phyloP scores from a whole-genome alignment of 768 basidiomycete genomes.

The Psilocybe azurescens region DNA sequence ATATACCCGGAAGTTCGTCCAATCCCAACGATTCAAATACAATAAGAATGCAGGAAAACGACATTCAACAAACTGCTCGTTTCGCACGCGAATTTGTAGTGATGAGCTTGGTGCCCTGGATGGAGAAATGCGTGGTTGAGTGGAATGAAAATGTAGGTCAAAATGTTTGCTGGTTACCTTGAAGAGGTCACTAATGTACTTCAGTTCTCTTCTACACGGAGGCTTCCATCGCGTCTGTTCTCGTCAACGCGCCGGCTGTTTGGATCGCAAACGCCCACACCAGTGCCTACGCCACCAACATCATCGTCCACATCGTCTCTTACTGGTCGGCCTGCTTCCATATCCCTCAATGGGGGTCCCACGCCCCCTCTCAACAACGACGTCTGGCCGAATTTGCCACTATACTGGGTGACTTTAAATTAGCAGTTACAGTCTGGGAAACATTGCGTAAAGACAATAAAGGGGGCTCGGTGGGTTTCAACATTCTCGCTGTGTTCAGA shows the following conservation, averaged over 20 bases:
- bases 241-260: slow-evolving; percentile 86
- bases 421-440: slow-evolving; percentile 88
- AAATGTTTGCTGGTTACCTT: neutral
- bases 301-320: slow-evolving; percentile 49
- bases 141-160: slow-evolving; percentile 85
- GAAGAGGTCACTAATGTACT: slow-evolving; percentile 5
- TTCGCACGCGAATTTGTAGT: slow-evolving; percentile 89
- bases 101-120: slow-evolving; percentile 93
- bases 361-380: slow-evolving; percentile 69
- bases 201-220: slow-evolving; percentile 74
- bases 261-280: slow-evolving; percentile 61
- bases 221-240: slow-evolving; percentile 85
- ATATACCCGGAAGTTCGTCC: slow-evolving; percentile 27
- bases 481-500: neutral
- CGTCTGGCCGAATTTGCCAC: slow-evolving; percentile 97
- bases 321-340: slow-evolving; percentile 42
- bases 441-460: slow-evolving; percentile 84
- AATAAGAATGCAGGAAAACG: slow-evolving; percentile 65
- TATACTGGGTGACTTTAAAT: slow-evolving; percentile 86
- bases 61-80: slow-evolving; percentile 75
- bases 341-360: slow-evolving; percentile 30
- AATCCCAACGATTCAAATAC: slow-evolving; percentile 40
- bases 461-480: slow-evolving; percentile 75
- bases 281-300: slow-evolving; percentile 43
- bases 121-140: slow-evolving; percentile 92